These are phyloP conservation scores for Cladophialophora chaetospira DNA, from an alignment of 2,329 filamentous ascomycete species.

Conservation along the genomic window DNA sequence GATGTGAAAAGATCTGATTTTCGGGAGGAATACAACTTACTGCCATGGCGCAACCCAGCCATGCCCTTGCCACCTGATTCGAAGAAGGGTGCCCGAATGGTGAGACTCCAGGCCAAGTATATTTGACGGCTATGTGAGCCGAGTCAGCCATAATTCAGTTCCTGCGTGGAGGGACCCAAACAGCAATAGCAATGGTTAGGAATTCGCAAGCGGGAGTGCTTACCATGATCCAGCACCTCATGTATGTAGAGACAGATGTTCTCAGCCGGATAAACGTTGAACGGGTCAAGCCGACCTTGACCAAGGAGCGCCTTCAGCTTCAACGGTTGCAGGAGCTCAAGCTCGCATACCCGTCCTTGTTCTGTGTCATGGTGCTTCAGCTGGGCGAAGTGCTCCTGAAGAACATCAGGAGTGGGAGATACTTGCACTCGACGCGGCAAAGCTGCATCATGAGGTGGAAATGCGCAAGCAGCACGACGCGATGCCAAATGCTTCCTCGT, in stretches of 20 bases:
- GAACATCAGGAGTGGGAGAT: neutral
- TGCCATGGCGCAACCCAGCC: neutral
- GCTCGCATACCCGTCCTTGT: neutral
- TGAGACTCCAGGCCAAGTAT: slow-evolving; percentile 1
- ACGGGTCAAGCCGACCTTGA: slow-evolving; percentile 6
- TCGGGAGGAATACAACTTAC: too few species aligned
- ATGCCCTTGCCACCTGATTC: neutral
- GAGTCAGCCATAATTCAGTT: neutral
- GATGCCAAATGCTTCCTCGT: neutral
- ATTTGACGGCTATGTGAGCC: neutral
- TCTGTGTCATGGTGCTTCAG: neutral
- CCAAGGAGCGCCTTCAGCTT: neutral
- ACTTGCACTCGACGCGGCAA: neutral
- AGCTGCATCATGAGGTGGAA: neutral
- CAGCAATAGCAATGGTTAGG: neutral
- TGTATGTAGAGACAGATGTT: neutral
- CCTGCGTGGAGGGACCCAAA: neutral
- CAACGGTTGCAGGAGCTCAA: neutral
- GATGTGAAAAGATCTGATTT: too few species aligned
- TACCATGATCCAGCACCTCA: slow-evolving; percentile 6
- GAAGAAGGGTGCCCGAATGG: neutral
- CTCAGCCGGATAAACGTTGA: slow-evolving; percentile 1
- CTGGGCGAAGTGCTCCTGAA: neutral
- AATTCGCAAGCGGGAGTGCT: neutral
- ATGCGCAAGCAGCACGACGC: neutral